Evolutionary conservation across 2,329 filamentous ascomycete species (phyloP).

Genomic region (Microthyrium microscopicum): DNA sequence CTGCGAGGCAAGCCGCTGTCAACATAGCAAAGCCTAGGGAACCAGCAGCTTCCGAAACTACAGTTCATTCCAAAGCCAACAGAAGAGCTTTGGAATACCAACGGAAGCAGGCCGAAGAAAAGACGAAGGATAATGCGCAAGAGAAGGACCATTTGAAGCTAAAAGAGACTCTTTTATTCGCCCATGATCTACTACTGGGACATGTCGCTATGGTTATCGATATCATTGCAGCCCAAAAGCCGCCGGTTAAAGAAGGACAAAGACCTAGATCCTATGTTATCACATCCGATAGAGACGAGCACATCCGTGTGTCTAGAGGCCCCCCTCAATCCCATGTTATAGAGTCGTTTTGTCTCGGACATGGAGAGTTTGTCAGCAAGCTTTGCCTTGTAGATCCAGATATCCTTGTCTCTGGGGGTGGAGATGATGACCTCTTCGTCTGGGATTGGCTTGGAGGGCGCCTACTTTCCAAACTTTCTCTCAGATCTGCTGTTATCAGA

Average conservation of each 20-base stretch:
- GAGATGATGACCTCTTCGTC: conserved; percentile 59
- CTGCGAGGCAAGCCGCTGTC: conserved; percentile 6
- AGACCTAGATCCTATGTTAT: conserved; percentile 41
- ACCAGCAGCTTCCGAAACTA: conserved; percentile 39
- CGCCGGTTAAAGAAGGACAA: conserved; percentile 17
- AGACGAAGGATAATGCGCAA: conserved; percentile 12
- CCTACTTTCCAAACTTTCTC: conserved; percentile 33
- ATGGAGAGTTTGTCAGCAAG: conserved; percentile 67
- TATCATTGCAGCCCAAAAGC: conserved; percentile 38
- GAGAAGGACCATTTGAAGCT: too few relatives aligned
- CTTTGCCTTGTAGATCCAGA: conserved; percentile 49
- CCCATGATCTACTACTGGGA: conserved; percentile 64
- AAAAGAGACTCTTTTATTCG: conserved; percentile 41
- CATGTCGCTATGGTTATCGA: conserved; percentile 93
- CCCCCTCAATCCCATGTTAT: conserved; percentile 75
- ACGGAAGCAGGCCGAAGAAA: conserved; percentile 26
- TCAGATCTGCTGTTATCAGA: conserved; percentile 9
- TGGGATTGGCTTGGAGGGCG: conserved; percentile 61
- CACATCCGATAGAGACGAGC: conserved; percentile 56
- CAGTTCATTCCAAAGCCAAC: conserved; percentile 47
- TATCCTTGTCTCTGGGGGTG: conserved; percentile 71
- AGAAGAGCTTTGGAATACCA: conserved; percentile 40
- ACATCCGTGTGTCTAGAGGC: conserved; percentile 75
- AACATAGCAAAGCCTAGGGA: conserved; percentile 22
- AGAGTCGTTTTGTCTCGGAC: conserved; percentile 76